Evolutionary conservation across 768 basidiomycete genomes (phyloP).

Genomic region (Trametes gibbosa): DNA sequence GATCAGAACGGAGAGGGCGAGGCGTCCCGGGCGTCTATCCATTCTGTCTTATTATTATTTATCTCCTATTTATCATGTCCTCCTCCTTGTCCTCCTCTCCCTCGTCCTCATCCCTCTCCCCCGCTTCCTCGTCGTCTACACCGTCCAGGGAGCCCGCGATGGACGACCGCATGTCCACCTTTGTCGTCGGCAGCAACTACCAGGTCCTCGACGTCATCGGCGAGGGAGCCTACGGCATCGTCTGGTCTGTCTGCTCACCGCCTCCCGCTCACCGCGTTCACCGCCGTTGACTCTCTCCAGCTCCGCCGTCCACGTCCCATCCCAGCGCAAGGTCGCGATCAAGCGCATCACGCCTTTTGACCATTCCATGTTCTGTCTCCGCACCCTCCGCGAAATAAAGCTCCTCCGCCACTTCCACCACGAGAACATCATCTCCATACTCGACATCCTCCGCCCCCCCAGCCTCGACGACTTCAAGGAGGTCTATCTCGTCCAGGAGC

Average conservation of each 20-base stretch:
- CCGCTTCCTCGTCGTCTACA: not conserved
- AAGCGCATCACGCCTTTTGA: constrained; percentile 96
- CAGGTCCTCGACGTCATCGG: constrained; percentile 86
- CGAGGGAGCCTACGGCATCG: constrained; percentile 92
- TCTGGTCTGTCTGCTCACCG: constrained; percentile 49
- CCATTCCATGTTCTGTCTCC: constrained; percentile 91
- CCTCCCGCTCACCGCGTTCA: not conserved
- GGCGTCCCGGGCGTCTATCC: not conserved
- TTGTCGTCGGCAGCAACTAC: constrained; percentile 62
- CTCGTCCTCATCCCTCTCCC: not conserved
- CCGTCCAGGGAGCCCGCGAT: constrained; percentile 16
- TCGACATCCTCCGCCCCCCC: constrained; percentile 87
- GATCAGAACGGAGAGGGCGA: not conserved
- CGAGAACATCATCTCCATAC: constrained; percentile 91
- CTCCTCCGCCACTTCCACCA: constrained; percentile 84
- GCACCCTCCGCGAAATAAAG: constrained; percentile 93
- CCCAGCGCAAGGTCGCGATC: constrained; percentile 91
- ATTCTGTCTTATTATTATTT: not conserved
- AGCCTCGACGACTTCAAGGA: constrained; percentile 77
- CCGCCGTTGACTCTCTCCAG: constrained; percentile 15
- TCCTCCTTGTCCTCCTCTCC: not conserved
- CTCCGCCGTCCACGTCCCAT: constrained; percentile 85
- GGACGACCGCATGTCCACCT: constrained; percentile 31
- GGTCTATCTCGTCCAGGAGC: constrained; percentile 72
- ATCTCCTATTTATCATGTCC: not conserved